Percentiles rank a stretch among this genome's conserved stretches.
Evolutionary conservation across 106 monocot species (phyloP).

Genomic region (Dendrobium chrysotoxum): DNA sequence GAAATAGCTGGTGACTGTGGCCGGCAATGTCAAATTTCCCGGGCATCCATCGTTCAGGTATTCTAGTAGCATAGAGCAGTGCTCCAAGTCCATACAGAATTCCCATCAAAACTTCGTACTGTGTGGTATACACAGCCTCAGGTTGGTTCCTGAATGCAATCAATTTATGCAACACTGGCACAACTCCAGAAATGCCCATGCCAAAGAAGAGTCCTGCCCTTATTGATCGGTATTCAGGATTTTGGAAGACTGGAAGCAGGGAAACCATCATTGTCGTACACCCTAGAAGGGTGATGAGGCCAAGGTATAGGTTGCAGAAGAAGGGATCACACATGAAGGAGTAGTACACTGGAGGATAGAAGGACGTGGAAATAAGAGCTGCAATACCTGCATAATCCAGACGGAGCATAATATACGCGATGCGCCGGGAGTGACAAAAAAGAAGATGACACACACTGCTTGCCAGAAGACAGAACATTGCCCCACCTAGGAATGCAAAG

Average conservation of each 20-base stretch:
- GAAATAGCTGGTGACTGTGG: slow-evolving; percentile 96
- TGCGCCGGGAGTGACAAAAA: slow-evolving; percentile 73
- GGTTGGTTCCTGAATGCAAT: slow-evolving; percentile 45
- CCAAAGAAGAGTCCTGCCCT: slow-evolving; percentile 78
- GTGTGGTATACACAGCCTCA: slow-evolving; percentile 85
- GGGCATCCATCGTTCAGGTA: slow-evolving; percentile 89
- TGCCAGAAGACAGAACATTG: slow-evolving; percentile 96
- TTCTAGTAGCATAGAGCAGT: slow-evolving; percentile 73
- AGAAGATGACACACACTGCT: slow-evolving; percentile 94
- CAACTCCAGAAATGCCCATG: slow-evolving; percentile 90
- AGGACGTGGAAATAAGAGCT: slow-evolving; percentile 85
- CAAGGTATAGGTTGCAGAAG: slow-evolving; percentile 82
- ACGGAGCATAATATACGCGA: slow-evolving; percentile 95
- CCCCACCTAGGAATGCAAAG: slow-evolving; percentile 81
- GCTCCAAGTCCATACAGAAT: slow-evolving; percentile 80
- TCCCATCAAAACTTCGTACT: slow-evolving; percentile 87
- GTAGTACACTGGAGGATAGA: slow-evolving; percentile 98
- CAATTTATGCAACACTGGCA: slow-evolving; percentile 85
- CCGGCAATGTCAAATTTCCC: slow-evolving; percentile 94
- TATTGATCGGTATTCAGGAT: slow-evolving; percentile 53
- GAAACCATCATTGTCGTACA: slow-evolving; percentile 58
- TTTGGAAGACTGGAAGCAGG: slow-evolving; percentile 72
- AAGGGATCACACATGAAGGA: slow-evolving; percentile 97
- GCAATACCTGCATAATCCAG: slow-evolving; percentile 94
- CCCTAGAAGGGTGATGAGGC: slow-evolving; percentile 70